Conservation (phyloP, 75 land plant species). For the Sequoiadendron giganteum region DNA sequence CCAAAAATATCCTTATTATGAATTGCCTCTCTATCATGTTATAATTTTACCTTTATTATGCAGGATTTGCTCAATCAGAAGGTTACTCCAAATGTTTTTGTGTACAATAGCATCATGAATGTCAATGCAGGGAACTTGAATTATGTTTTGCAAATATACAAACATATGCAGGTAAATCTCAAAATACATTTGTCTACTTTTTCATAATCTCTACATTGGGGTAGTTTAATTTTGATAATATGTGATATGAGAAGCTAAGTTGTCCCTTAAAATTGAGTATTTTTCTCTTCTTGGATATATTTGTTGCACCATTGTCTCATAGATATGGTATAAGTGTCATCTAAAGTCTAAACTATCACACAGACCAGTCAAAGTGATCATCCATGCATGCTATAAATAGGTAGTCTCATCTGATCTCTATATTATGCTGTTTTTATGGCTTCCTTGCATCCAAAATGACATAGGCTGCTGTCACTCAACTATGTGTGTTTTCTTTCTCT, state of each 20-base stretch:
- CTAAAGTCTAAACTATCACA: neutral
- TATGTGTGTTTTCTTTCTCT: neutral
- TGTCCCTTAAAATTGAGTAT: neutral
- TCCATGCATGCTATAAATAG: neutral
- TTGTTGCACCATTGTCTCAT: neutral
- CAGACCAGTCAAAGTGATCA: neutral
- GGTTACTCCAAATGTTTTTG: constrained; percentile 55
- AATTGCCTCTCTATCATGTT: neutral
- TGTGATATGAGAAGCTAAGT: neutral
- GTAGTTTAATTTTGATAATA: neutral
- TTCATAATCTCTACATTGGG: neutral
- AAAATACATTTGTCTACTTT: neutral
- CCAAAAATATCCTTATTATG: neutral
- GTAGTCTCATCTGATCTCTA: neutral
- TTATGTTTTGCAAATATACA: constrained; percentile 54
- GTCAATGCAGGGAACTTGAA: constrained; percentile 66
- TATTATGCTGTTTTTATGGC: neutral
- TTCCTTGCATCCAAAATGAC: neutral
- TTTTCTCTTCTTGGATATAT: neutral
- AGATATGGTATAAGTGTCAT: neutral
- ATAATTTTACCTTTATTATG: constrained; percentile 16
- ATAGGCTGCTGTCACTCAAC: neutral
- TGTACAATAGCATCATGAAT: constrained; percentile 92
- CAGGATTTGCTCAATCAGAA: constrained; percentile 65
- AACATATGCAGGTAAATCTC: constrained; percentile 67